Percentiles rank a stretch among this genome's conserved stretches.
Conservation (phyloP, 2,329 filamentous ascomycete species). For the Acephala macrosclerotiorum region DNA sequence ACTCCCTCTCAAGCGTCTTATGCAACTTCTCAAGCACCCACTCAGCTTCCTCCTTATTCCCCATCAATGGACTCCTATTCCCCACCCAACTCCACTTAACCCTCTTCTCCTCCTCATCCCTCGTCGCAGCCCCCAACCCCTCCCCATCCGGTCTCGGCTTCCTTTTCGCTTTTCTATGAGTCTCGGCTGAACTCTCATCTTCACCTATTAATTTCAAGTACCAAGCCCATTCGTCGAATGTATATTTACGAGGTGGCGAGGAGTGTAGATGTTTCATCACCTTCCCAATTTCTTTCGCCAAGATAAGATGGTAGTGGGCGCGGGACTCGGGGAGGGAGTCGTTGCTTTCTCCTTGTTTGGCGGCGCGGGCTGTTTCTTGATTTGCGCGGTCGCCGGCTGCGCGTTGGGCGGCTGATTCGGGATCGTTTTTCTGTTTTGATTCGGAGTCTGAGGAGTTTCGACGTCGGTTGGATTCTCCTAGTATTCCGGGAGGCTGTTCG, state of each 20-base stretch:
- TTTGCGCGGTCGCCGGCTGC: constrained; percentile 19
- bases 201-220: constrained; percentile 81
- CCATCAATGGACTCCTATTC: constrained; percentile 72
- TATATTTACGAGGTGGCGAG: constrained; percentile 69
- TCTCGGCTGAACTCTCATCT: constrained; percentile 60
- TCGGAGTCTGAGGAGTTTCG: constrained; percentile 31
- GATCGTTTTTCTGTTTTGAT: constrained; percentile 26
- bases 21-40: constrained; percentile 75
- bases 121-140: constrained; percentile 24
- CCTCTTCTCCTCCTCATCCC: constrained; percentile 40
- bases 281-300: constrained; percentile 74
- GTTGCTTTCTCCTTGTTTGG: constrained; percentile 25
- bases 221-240: constrained; percentile 86
- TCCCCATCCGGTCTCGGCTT: constrained; percentile 28
- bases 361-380: constrained; percentile 26
- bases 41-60: constrained; percentile 70
- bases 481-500: constrained; percentile 51
- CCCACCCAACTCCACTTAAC: constrained; percentile 77
- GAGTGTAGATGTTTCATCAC: constrained; percentile 69
- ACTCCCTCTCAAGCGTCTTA: constrained; percentile 55
- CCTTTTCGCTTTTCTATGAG: constrained; percentile 51
- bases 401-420: constrained; percentile 35
- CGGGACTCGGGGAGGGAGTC: constrained; percentile 43
- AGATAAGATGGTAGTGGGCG: constrained; percentile 64
- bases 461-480: constrained; percentile 43